Evolutionary conservation across 768 basidiomycete genomes (phyloP).

Genomic region (Suillus weaverae): DNA sequence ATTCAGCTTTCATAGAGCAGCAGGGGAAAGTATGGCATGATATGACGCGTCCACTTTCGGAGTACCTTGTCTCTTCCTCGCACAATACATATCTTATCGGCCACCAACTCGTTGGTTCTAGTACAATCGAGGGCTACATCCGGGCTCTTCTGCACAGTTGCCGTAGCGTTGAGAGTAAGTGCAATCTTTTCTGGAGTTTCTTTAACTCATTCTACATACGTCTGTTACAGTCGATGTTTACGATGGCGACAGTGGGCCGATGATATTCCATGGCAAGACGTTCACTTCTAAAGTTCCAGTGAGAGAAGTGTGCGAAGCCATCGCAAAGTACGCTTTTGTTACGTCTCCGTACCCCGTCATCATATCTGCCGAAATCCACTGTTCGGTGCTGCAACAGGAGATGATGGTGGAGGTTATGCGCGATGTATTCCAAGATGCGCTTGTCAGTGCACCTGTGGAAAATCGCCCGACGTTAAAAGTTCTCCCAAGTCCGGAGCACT

Average conservation of each 20-base stretch:
- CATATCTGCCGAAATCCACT: slow-evolving; percentile 92
- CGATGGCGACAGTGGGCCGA: slow-evolving; percentile 82
- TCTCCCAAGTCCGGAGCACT: slow-evolving; percentile 83
- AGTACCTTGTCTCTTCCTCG: slow-evolving; percentile 87
- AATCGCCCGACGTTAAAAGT: slow-evolving; percentile 46
- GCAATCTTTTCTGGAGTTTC: background rate
- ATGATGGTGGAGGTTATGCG: slow-evolving; percentile 73
- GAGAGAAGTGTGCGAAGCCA: slow-evolving; percentile 79
- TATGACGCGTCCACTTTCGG: slow-evolving; percentile 84
- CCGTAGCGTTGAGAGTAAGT: slow-evolving; percentile 89
- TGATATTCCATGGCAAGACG: slow-evolving; percentile 88
- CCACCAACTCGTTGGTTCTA: slow-evolving; percentile 82
- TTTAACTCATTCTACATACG: background rate
- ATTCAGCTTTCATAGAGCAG: slow-evolving; percentile 57
- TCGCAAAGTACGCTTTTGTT: slow-evolving; percentile 87
- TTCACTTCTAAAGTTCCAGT: slow-evolving; percentile 81
- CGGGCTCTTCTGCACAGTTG: slow-evolving; percentile 86
- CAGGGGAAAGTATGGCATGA: slow-evolving; percentile 65
- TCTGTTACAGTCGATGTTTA: slow-evolving; percentile 77
- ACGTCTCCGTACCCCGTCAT: slow-evolving; percentile 90
- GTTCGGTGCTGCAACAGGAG: slow-evolving; percentile 76
- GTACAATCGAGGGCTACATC: slow-evolving; percentile 92
- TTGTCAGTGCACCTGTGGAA: slow-evolving; percentile 51
- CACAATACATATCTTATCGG: slow-evolving; percentile 94
- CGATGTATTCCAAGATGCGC: slow-evolving; percentile 54